Conservation (phyloP, 164 flowering plant genomes). For the Liriodendron chinense region DNA sequence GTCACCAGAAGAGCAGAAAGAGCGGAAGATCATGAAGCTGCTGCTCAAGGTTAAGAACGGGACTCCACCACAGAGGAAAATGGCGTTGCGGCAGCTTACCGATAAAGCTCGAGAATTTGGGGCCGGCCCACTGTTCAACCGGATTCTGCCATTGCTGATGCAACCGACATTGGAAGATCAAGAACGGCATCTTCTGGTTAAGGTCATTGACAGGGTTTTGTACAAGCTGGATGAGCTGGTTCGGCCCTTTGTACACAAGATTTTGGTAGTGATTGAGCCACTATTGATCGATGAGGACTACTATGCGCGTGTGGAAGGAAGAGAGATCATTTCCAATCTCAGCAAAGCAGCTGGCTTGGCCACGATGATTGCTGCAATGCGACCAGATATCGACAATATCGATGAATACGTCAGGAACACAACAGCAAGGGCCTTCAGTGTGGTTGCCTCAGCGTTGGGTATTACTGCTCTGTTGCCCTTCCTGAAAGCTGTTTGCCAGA, state of each 20-base stretch:
- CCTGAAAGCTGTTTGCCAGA: slow-evolving; percentile 96
- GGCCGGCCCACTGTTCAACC: slow-evolving; percentile 91
- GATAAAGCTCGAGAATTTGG: slow-evolving; percentile 98
- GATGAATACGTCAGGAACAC: slow-evolving; percentile 99
- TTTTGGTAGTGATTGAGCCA: slow-evolving; percentile 95
- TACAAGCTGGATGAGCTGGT: slow-evolving; percentile 97
- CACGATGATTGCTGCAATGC: slow-evolving; percentile 99
- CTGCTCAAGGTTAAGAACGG: slow-evolving; percentile 98
- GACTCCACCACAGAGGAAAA: slow-evolving; percentile 97
- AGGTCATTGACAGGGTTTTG: slow-evolving; percentile 94
- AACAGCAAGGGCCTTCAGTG: slow-evolving; percentile 98
- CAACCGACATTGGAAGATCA: slow-evolving; percentile 97
- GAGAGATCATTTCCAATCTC: slow-evolving; percentile 94
- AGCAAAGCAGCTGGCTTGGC: slow-evolving; percentile 99
- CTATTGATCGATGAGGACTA: slow-evolving; percentile 96
- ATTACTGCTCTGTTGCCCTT: slow-evolving; percentile 95
- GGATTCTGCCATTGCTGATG: slow-evolving; percentile 93
- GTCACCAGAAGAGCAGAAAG: slow-evolving; percentile 95
- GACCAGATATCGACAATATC: slow-evolving; percentile 96
- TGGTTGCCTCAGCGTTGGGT: slow-evolving; percentile 97
- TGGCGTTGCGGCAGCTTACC: slow-evolving; percentile 91
- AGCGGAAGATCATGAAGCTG: slow-evolving; percentile 95
- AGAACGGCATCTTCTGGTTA: slow-evolving; percentile 94
- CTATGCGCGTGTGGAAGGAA: slow-evolving; percentile 97
- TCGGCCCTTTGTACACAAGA: slow-evolving; percentile 93